A percentile compares a stretch with the other conserved stretches of the same genome.
These are phyloP conservation scores for Oldenlandia corymbosa DNA, from an alignment of 257 asterid species.

Conservation along the genomic window DNA sequence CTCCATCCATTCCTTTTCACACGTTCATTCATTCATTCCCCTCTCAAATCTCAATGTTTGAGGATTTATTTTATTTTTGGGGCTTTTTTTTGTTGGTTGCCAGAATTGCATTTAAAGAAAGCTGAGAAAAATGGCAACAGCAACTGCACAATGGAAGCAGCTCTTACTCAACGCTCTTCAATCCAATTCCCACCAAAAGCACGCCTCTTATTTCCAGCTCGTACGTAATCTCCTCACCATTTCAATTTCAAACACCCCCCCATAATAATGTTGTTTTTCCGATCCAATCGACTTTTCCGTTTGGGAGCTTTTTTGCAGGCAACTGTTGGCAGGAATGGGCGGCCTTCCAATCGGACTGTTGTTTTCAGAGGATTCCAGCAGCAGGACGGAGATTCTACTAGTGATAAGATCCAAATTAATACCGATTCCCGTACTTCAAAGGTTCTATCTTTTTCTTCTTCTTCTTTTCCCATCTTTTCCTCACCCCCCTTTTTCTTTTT, in stretches of 20 bases:
- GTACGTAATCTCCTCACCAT: conserved; percentile 23
- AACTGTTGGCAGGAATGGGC: conserved; percentile 56
- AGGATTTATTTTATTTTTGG: no score
- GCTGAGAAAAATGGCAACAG: conserved; percentile 52
- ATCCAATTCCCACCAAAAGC: conserved; percentile 77
- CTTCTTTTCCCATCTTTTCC: no score
- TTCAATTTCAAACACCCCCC: background rate
- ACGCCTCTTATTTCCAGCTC: conserved; percentile 67
- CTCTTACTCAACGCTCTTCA: conserved; percentile 64
- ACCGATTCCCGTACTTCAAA: conserved; percentile 79
- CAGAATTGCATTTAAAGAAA: no score
- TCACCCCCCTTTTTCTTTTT: no score
- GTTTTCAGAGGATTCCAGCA: conserved; percentile 94
- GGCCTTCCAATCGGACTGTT: conserved; percentile 93
- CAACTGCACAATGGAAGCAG: conserved; percentile 76
- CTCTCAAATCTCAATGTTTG: no score
- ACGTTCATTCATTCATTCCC: no score
- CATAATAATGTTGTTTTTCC: background rate
- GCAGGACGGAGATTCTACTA: no score
- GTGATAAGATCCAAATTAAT: conserved; percentile 70
- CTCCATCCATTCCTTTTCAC: no score
- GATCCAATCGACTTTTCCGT: background rate
- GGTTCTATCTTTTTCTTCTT: conserved; percentile 35
- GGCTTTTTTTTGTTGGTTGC: no score
- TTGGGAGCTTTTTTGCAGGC: conserved; percentile 47